Base-by-base conservation (phyloP, 192 early-diverging fungal species). In the Linnemannia elongata region DNA sequence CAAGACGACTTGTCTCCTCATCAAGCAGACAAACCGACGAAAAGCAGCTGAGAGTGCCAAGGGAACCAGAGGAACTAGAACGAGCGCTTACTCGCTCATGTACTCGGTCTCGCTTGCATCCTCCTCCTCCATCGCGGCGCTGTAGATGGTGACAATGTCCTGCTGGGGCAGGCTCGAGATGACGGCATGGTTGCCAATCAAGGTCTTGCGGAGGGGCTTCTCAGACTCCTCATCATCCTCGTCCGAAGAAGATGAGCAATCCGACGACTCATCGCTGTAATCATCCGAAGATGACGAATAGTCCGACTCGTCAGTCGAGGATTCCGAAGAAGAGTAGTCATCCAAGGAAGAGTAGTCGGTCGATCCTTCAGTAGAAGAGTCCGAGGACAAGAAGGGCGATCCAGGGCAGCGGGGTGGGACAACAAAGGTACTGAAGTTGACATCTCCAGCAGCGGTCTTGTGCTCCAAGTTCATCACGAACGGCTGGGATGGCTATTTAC, bases 401-500 rank as follows among this genome's bases (percentile, higher is more conserved):
- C 74, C 78, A 6, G 74, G 74, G 79, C 84, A 86, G 33, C 75
- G 84, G 35, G 83, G 83, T 45, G 83, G 83, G 36, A 86, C 79
- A 6, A 72, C 75, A 22, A 86, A 80, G 12, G 84, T 63, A 75
- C 69, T 80, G 57, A 86, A 35, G 24, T 86, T 75, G 38, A 86
- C 84, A 36, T 86, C 78, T 35, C 84, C 84, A 18, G 84, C 79
- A 0, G 55, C 69, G 0, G 84, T 86, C 79, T 86, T 86, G 71
- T 86, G 84, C 71, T 86, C 84, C 78, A 86, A 57, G 36, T 86
- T 86, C 84, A 86, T 86, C 20, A 80, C 79, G 57, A 86, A 86
- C 15, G 83, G 83, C 74, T 80, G 76, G 6, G 84, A 86, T 24
- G 66, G 60, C 84, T 86, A 80, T 30, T 39, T 10, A 52, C 10